phyloP scores from a whole-genome alignment of 345 rosid genomes.

The Euclidium syriacum region DNA sequence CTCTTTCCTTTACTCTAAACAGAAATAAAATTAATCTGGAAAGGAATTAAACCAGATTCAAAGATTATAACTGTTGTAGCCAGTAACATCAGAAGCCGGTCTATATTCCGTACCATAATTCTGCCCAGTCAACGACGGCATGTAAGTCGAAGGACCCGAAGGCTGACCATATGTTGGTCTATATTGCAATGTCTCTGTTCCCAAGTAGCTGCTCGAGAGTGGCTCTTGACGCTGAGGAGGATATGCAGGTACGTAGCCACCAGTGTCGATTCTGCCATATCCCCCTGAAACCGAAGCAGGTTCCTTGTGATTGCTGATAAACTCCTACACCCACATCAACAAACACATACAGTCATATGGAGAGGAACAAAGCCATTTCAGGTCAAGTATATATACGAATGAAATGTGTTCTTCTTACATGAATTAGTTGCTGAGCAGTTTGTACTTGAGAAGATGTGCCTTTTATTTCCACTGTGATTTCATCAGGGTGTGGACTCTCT shows the following conservation, averaged over 20 bases:
- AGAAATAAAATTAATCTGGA: not conserved
- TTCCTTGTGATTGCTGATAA: slow-evolving; percentile 34
- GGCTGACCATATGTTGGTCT: slow-evolving; percentile 30
- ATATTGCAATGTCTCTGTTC: slow-evolving; percentile 20
- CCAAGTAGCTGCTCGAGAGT: slow-evolving; percentile 19
- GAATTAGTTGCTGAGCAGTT: slow-evolving; percentile 67
- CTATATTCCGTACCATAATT: slow-evolving; percentile 28
- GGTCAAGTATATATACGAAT: not conserved
- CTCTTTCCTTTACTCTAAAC: slow-evolving; percentile 3
- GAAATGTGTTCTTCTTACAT: slow-evolving; percentile 38
- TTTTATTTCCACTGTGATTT: slow-evolving; percentile 77
- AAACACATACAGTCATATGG: not conserved
- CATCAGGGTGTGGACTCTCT: slow-evolving; percentile 67
- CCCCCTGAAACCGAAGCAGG: slow-evolving; percentile 24
- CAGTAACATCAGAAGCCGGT: slow-evolving; percentile 28
- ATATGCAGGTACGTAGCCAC: slow-evolving; percentile 29
- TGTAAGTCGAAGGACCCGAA: slow-evolving; percentile 17
- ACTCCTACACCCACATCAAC: slow-evolving; percentile 14
- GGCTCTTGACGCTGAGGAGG: slow-evolving; percentile 33
- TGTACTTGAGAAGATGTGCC: slow-evolving; percentile 74
- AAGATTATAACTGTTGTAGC: slow-evolving; percentile 26
- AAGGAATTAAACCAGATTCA: slow-evolving; percentile 4
- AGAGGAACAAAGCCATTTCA: not conserved
- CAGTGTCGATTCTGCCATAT: slow-evolving; percentile 21
- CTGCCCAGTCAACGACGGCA: slow-evolving; percentile 16